Conservation (phyloP, 371 early-diverging fungal genomes). For the Mortierella sp. region DNA sequence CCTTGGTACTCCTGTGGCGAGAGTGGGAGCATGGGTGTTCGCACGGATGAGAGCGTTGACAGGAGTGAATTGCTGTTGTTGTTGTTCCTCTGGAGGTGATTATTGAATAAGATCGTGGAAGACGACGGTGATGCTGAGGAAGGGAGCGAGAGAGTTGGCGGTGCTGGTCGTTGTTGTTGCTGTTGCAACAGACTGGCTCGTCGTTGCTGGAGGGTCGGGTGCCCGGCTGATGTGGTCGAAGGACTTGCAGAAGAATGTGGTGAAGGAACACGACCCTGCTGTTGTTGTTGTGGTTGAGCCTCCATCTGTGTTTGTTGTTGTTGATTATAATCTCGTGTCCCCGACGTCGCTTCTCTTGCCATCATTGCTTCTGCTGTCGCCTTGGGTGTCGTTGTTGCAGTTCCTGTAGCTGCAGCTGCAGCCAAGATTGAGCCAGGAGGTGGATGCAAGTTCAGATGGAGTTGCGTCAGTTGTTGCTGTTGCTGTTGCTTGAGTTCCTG, state of each 20-base stretch:
- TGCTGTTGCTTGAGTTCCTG: conserved; percentile 5
- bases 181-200: conserved; percentile 13
- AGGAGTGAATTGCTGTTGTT: background rate
- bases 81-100: background rate
- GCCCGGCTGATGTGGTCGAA: background rate
- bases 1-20: conserved; percentile 32
- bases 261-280: background rate
- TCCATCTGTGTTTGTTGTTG: background rate
- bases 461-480: conserved; percentile 11
- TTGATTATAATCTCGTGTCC: background rate
- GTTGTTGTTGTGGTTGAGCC: background rate
- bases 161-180: conserved; percentile 17
- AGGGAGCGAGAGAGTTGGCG: background rate
- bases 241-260: background rate
- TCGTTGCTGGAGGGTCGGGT: background rate
- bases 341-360: background rate
- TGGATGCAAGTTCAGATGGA: background rate
- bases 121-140: background rate
- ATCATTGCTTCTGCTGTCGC: background rate
- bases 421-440: background rate
- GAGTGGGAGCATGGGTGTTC: conserved; percentile 6
- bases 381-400: background rate
- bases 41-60: background rate
- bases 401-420: background rate
- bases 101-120: background rate